Evolutionary conservation across 768 basidiomycete genomes (phyloP).

Genomic region (Termitomyces sp.): DNA sequence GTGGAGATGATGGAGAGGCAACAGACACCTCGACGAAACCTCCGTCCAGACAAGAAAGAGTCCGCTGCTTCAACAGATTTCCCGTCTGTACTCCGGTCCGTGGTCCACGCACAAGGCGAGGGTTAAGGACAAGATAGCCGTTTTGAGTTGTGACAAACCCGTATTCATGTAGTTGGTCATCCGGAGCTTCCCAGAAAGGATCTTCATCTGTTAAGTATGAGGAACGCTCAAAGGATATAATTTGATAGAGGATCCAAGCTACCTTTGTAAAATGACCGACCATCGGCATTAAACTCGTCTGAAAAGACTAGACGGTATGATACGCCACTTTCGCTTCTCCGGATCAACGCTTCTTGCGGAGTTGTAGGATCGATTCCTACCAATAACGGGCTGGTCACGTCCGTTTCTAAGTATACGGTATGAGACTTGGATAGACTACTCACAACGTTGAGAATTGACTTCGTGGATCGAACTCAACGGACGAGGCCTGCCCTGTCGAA

Average conservation of each 20-base stretch:
- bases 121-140: constrained; percentile 1
- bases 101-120: neutral
- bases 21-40: constrained; percentile 18
- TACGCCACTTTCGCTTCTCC: constrained; percentile 42
- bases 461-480: constrained; percentile 18
- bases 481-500: constrained; percentile 56
- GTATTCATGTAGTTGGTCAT: neutral
- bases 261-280: constrained; percentile 21
- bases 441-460: constrained; percentile 29
- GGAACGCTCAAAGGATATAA: neutral
- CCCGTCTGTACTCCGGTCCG: neutral
- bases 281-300: constrained; percentile 58
- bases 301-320: constrained; percentile 51
- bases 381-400: neutral
- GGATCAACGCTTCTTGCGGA: constrained; percentile 7
- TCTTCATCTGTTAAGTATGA: constrained; percentile 9
- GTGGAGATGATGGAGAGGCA: neutral
- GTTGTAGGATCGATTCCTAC: constrained; percentile 11
- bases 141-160: constrained; percentile 6
- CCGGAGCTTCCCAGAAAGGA: constrained; percentile 8
- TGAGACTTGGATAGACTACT: neutral
- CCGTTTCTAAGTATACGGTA: neutral
- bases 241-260: neutral
- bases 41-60: constrained; percentile 12
- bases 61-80: constrained; percentile 4